Percentiles rank a stretch among this genome's conserved stretches.
Evolutionary conservation across 306 rosid genomes (phyloP).

Genomic region (Chamaecrista fasciculata): DNA sequence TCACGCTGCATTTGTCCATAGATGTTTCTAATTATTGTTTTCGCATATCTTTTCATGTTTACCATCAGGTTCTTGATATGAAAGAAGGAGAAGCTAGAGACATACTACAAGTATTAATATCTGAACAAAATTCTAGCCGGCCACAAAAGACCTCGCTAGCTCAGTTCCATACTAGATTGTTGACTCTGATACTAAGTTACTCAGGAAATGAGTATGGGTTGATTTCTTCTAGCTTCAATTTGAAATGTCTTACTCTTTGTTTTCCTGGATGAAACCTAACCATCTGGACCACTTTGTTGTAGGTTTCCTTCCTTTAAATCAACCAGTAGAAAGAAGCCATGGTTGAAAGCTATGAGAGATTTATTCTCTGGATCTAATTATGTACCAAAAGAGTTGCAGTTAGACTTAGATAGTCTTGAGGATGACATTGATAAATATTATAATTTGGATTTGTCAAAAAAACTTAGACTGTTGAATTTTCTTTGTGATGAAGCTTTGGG

Average conservation of each 20-base stretch:
- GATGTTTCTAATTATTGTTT: constrained; percentile 3
- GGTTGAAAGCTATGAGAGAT: constrained; percentile 34
- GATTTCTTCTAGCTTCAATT: background rate
- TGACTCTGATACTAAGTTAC: constrained; percentile 28
- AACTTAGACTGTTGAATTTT: constrained; percentile 38
- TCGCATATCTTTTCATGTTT: constrained; percentile 3
- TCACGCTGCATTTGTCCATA: background rate
- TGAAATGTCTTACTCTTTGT: background rate
- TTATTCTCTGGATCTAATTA: constrained; percentile 24
- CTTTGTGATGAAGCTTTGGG: constrained; percentile 43
- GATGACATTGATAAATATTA: constrained; percentile 26
- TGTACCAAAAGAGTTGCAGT: constrained; percentile 28
- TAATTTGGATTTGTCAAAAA: constrained; percentile 27
- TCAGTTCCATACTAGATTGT: constrained; percentile 32
- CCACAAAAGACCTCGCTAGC: constrained; percentile 15
- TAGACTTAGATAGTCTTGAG: constrained; percentile 26
- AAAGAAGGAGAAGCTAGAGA: constrained; percentile 42
- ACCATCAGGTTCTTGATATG: constrained; percentile 30
- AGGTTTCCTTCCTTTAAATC: constrained; percentile 31
- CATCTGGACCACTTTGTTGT: background rate
- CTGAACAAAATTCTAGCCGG: constrained; percentile 7
- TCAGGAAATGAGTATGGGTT: constrained; percentile 31
- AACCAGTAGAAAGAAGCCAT: constrained; percentile 27
- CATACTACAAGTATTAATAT: constrained; percentile 31
- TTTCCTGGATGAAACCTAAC: background rate